These are phyloP conservation scores for Linnemannia zychae DNA, from an alignment of 192 early-diverging fungal genomes.

Conservation along the genomic window DNA sequence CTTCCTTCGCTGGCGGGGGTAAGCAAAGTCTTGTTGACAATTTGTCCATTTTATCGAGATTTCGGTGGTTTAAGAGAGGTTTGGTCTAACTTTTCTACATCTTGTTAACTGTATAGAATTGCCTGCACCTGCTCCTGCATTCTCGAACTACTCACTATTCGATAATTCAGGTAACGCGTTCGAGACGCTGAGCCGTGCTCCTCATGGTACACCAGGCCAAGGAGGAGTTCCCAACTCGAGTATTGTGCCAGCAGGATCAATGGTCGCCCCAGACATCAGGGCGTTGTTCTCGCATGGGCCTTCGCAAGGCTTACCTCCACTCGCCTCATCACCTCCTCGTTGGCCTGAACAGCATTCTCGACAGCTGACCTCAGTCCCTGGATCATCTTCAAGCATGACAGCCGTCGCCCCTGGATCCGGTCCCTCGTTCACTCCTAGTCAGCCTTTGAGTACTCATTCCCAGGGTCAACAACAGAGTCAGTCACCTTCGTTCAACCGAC, in stretches of 20 bases:
- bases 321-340: constrained; percentile 42
- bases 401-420: not conserved
- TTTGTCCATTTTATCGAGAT: not conserved
- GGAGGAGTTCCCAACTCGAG: not conserved
- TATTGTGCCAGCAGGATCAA: constrained; percentile 20
- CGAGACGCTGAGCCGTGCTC: constrained; percentile 18
- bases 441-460: not conserved
- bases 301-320: constrained; percentile 23
- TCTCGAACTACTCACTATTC: constrained; percentile 49
- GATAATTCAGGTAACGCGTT: constrained; percentile 49
- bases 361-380: constrained; percentile 32
- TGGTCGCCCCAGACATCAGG: constrained; percentile 42
- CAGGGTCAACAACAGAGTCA: constrained; percentile 22
- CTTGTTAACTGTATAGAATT: not conserved
- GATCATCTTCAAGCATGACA: constrained; percentile 1
- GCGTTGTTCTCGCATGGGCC: constrained; percentile 42
- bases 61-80: too few species aligned
- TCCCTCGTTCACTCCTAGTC: constrained; percentile 20
- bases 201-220: constrained; percentile 6
- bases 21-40: not conserved
- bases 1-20: constrained; percentile 60
- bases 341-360: constrained; percentile 47
- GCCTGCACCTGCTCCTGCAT: constrained; percentile 22
- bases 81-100: not conserved
- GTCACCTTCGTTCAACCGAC: constrained; percentile 28